Base-by-base conservation (phyloP, 179 eudicot species). In the Amaranthus tricolor region DNA sequence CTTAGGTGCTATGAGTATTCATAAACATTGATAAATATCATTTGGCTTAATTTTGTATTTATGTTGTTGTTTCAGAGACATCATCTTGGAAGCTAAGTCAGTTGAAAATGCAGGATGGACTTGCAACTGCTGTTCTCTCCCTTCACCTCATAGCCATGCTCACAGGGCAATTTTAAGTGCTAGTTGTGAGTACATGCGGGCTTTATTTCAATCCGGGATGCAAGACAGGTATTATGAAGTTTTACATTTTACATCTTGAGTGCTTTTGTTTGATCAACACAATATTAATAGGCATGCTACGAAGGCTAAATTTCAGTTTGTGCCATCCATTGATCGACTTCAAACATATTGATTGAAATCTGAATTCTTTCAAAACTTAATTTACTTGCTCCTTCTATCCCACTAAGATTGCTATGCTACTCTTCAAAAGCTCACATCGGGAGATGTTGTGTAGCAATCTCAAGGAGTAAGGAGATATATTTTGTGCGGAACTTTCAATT, bases 141-240 rank as follows among this genome's bases (percentile, higher is more conserved):
- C 77, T 60, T 47, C 45, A 71, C 94, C 94, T 63, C 98, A 94
- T 66, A 61, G 89, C 62, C 98, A 94, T 86, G 91, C 83, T 75
- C 97, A 94, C 56, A 89, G 84, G 80, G 88, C 86, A 45, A 81
- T 94, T 72, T 57, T 94, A 79, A 82, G 78, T 72, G 85, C 96
- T 64, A 82, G 91, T 60, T 87, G 96, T 71, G 88, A 84, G 9
- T 90, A 91, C 79, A 64, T 91, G 66, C 81, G 82, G 59, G 92
- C 96, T 70, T 54, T 94, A 79, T 88, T 92, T 79, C 85, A 67
- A 60, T 94, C 98, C 44, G 98, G 98, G 74, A 94, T 94, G 98
- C 89, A 86, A 78, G 98, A 94, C 82, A 94, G 98, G 98, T 93
- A 79, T 54, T 24, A 21, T 45, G 63, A 61, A 56, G 12, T 59